These are phyloP conservation scores for Paragyromitra xinjiangensis DNA, from an alignment of 495 filamentous ascomycete genomes.

Conservation along the genomic window DNA sequence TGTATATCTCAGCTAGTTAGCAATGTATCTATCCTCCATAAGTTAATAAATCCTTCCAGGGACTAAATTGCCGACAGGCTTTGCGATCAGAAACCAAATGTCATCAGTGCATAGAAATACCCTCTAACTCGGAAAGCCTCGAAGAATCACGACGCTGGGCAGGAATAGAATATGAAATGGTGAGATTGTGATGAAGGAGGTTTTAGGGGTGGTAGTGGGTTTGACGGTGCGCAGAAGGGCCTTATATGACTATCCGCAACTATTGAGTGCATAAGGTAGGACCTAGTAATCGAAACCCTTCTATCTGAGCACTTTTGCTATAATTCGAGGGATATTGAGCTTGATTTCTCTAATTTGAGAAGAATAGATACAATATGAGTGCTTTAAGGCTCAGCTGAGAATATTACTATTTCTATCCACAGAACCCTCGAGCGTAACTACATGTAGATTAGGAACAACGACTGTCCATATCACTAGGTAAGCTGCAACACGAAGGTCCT, in stretches of 20 bases:
- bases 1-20: too few relatives aligned
- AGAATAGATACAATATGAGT: not conserved
- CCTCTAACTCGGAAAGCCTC: not conserved
- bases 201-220: not conserved
- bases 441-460: not conserved
- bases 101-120: not conserved
- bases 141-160: not conserved
- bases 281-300: not conserved
- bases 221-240: not conserved
- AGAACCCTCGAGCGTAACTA: not conserved
- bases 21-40: not conserved
- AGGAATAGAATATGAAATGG: not conserved
- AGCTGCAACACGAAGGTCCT: not conserved
- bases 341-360: conserved; percentile 7
- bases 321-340: conserved; percentile 4
- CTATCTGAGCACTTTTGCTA: not conserved
- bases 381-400: not conserved
- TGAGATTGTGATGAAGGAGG: not conserved
- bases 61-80: not conserved
- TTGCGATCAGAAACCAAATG: not conserved
- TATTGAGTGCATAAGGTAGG: not conserved
- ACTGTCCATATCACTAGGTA: too few relatives aligned
- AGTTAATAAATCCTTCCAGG: not conserved
- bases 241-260: not conserved
- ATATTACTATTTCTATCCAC: not conserved